Evolutionary conservation across 306 rosid species (phyloP).

Genomic region (Lupinus albus): DNA sequence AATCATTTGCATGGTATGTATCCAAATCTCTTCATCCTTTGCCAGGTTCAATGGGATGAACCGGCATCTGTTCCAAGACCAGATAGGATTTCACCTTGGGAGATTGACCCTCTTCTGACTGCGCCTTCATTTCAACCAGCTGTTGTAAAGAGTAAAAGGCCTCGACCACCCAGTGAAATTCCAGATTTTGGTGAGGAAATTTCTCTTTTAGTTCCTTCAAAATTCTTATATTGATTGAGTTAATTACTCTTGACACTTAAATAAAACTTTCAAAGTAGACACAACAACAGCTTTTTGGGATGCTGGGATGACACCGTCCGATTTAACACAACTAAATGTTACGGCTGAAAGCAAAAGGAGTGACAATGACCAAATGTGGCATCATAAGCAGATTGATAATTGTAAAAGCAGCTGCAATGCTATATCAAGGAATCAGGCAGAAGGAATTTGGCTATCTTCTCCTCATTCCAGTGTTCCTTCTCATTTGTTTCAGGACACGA

Average conservation of each 20-base stretch:
- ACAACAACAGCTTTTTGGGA: constrained; percentile 61
- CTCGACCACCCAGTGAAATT: constrained; percentile 66
- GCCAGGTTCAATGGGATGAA: constrained; percentile 98
- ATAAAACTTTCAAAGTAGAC: constrained; percentile 33
- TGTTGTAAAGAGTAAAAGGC: constrained; percentile 68
- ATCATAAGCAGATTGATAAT: constrained; percentile 56
- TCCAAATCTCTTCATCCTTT: constrained; percentile 35
- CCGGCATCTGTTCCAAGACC: constrained; percentile 77
- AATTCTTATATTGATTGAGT: constrained; percentile 15
- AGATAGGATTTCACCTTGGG: constrained; percentile 93
- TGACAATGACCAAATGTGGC: constrained; percentile 58
- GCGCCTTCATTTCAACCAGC: constrained; percentile 56
- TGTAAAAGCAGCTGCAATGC: constrained; percentile 54
- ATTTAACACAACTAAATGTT: constrained; percentile 50
- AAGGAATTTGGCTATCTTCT: constrained; percentile 66
- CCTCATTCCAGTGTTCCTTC: constrained; percentile 54
- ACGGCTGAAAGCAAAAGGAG: constrained; percentile 55
- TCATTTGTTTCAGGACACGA: constrained; percentile 51
- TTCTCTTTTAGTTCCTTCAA: constrained; percentile 7
- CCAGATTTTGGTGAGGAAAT: constrained; percentile 58
- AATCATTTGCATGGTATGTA: constrained; percentile 4
- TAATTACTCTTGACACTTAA: constrained; percentile 37
- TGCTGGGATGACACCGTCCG: constrained; percentile 55
- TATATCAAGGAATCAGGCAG: constrained; percentile 54
- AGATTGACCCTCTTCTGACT: constrained; percentile 77